Evolutionary conservation across 2,329 filamentous ascomycete species (phyloP).

Genomic region (Verruconis gallopava): DNA sequence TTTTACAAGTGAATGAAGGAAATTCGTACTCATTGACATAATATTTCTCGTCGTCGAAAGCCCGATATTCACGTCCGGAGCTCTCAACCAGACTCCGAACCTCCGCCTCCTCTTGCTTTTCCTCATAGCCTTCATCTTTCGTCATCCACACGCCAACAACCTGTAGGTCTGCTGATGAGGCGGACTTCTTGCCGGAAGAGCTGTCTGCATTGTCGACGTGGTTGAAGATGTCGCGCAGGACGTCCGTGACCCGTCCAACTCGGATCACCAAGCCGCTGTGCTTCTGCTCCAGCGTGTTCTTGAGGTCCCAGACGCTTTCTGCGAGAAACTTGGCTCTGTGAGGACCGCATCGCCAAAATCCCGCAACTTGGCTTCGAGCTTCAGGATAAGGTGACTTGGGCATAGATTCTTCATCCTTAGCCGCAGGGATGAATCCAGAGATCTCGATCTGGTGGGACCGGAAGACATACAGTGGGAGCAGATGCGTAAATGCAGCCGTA

Average conservation of each 20-base stretch:
- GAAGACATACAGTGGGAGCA: conserved; percentile 13
- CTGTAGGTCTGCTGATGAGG: conserved; percentile 21
- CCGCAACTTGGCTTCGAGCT: conserved; percentile 50
- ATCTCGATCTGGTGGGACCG: conserved; percentile 51
- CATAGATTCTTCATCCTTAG: conserved; percentile 10
- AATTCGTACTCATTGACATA: conserved; percentile 69
- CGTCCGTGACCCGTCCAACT: conserved; percentile 47
- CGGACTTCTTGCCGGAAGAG: conserved; percentile 6
- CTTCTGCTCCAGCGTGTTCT: conserved; percentile 44
- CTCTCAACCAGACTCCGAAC: conserved; percentile 41
- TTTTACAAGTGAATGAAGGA: no score
- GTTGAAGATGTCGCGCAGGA: conserved; percentile 45
- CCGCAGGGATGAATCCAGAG: conserved; percentile 54
- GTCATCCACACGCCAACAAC: conserved; percentile 64
- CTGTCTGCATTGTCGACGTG: conserved; percentile 21
- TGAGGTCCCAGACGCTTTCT: conserved; percentile 61
- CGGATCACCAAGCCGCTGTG: conserved; percentile 51
- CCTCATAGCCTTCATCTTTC: conserved; percentile 55
- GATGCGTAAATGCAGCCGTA: conserved; percentile 8
- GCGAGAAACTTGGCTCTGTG: conserved; percentile 60
- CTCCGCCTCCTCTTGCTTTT: conserved; percentile 48
- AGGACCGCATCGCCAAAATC: conserved; percentile 62
- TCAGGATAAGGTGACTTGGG: conserved; percentile 51
- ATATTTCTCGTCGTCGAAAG: conserved; percentile 67
- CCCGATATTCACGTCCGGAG: conserved; percentile 44